Evolutionary conservation across 768 basidiomycete genomes (phyloP), one percentile per base, ranked within the genome.

Genomic region (Amanita rubescens): DNA sequence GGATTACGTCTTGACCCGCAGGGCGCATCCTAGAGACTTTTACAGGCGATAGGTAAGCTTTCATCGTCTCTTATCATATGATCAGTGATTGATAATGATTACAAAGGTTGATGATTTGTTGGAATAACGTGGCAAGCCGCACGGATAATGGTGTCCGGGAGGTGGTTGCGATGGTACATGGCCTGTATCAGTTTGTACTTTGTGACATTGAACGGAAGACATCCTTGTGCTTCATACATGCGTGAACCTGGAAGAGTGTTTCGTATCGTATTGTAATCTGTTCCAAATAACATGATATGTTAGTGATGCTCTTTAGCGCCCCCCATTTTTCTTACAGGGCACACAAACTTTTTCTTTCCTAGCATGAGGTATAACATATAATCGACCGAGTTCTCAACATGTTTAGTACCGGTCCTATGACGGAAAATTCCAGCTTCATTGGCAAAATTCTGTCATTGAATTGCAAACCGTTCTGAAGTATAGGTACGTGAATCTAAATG

Each of bases 11-110:
- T 11, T 43, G 14, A 30, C 17, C 19, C 38, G 41, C 19, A 41
- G 41, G 30, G 19, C 25, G 24, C 51, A 51, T 43, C 8, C 51
- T 30, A 51, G 57, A 54, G 24, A 49, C 58, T 33, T 52, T 50
- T 45, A 32, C 25, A 24, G 27, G 19, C 25, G 17, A 51, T 32
- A 38, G 38, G 51, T 51, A 24, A 42, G 38, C 27, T 19, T 19
- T 30, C 30, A 4, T 43, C 7, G 19, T 42, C 17, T 30, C n/a
- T 3, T 30, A 43, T 33, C 19, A 30, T 6, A 17, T 22, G 32
- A 30, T 14, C 30, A n/a, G 0, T 17, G n/a, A 14, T 46, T 46
- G 24, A 30, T 6, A 46, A n/a, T n/a, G 9, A 25, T n/a, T 30
- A 20, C 35, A 8, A 30, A 30, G 27, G 27, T 30, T 30, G 27